These are phyloP conservation scores for Pilaira anomala DNA, from an alignment of 192 early-diverging fungal species.

Conservation along the genomic window DNA sequence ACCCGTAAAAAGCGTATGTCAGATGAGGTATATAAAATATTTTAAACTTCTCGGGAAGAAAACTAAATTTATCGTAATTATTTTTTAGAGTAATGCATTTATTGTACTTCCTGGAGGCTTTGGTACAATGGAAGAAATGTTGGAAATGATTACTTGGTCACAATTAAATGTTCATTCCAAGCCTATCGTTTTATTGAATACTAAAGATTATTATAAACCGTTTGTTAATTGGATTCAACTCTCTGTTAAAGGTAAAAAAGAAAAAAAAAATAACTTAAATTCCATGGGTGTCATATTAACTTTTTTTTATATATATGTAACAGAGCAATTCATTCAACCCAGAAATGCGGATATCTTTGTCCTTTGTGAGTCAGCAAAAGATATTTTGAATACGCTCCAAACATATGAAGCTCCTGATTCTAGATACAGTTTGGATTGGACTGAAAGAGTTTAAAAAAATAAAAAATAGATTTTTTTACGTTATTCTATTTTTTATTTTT, in stretches of 20 bases:
- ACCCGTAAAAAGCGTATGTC: constrained; percentile 75
- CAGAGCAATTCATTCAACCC: constrained; percentile 61
- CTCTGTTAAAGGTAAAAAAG: constrained; percentile 47
- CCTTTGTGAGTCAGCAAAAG: constrained; percentile 56
- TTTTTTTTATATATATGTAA: neutral
- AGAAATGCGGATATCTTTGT: constrained; percentile 51
- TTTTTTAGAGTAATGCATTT: constrained; percentile 59
- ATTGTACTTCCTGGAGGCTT: constrained; percentile 84
- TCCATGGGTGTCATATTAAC: neutral
- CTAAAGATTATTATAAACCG: constrained; percentile 70
- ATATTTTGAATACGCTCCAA: constrained; percentile 53
- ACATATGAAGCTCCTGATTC: constrained; percentile 44
- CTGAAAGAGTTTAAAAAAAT: constrained; percentile 4
- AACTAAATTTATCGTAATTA: too few species aligned
- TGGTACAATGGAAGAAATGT: constrained; percentile 85
- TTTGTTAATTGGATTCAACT: constrained; percentile 62
- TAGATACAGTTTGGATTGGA: constrained; percentile 55
- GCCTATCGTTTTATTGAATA: constrained; percentile 78
- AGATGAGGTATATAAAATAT: constrained; percentile 44
- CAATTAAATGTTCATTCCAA: constrained; percentile 78
- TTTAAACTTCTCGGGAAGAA: neutral
- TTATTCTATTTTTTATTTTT: neutral
- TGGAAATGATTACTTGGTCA: constrained; percentile 80
- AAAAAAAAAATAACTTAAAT: neutral
- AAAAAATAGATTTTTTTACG: neutral